These are phyloP conservation scores for Cercospora sesami DNA, from an alignment of 2,329 filamentous ascomycete species.

Conservation along the genomic window DNA sequence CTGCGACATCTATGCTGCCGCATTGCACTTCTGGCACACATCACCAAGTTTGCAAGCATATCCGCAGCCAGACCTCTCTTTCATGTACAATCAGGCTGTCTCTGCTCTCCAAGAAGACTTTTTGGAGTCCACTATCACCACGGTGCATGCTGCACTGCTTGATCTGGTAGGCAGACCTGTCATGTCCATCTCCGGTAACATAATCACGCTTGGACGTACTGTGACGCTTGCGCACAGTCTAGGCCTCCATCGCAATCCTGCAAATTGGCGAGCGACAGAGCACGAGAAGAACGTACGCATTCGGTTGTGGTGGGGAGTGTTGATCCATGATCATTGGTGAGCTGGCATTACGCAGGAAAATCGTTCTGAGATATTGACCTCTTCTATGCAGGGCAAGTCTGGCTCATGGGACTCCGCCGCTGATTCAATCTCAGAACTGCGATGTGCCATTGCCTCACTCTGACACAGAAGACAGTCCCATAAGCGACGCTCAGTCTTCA, in stretches of 20 bases:
- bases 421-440: conserved; percentile 55
- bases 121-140: conserved; percentile 44
- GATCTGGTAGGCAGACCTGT: conserved; percentile 47
- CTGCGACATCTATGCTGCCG: conserved; percentile 44
- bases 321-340: conserved; percentile 58
- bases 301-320: conserved; percentile 58
- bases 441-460: conserved; percentile 56
- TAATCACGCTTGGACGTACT: conserved; percentile 55
- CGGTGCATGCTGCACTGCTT: conserved; percentile 43
- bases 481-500: conserved; percentile 31
- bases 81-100: conserved; percentile 47
- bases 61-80: conserved; percentile 42
- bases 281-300: conserved; percentile 55
- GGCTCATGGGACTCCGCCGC: conserved; percentile 57
- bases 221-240: conserved; percentile 58
- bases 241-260: conserved; percentile 57
- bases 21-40: conserved; percentile 41
- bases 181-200: conserved; percentile 49
- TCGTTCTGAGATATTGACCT: background rate
- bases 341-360: background rate
- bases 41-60: conserved; percentile 41
- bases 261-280: conserved; percentile 53
- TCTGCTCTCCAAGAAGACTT: conserved; percentile 47
- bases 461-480: conserved; percentile 31
- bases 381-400: conserved; percentile 50